Conservation (phyloP, 2,329 filamentous ascomycete genomes). For the Aspergillus sp. region DNA sequence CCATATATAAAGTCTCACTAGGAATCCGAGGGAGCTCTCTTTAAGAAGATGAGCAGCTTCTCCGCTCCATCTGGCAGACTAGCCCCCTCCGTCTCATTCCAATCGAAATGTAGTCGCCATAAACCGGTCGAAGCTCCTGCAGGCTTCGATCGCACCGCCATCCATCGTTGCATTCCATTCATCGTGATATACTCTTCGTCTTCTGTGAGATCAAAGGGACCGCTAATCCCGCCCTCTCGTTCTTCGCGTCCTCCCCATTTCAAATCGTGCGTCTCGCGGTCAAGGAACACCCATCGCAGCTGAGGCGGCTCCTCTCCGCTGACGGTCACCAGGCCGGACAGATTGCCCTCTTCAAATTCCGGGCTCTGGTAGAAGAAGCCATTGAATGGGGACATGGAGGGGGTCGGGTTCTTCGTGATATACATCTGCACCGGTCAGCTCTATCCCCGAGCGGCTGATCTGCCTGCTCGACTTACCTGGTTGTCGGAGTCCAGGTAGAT, state of each 20-base stretch:
- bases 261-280: conserved; percentile 7
- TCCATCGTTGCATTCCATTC: conserved; percentile 12
- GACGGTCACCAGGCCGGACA: conserved; percentile 2
- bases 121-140: neutral
- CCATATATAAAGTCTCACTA: neutral
- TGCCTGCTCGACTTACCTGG: neutral
- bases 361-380: conserved; percentile 5
- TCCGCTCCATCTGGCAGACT: neutral
- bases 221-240: conserved; percentile 9
- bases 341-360: conserved; percentile 5
- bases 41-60: neutral
- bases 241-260: conserved; percentile 9
- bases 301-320: conserved; percentile 6
- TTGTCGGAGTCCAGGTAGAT: conserved; percentile 7
- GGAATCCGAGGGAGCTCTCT: neutral
- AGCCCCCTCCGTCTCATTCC: neutral
- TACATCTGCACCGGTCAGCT: conserved; percentile 4
- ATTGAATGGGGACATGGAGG: conserved; percentile 4
- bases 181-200: conserved; percentile 12
- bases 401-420: conserved; percentile 2
- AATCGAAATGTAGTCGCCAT: neutral
- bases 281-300: conserved; percentile 9
- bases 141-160: conserved; percentile 1
- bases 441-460: neutral
- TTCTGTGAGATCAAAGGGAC: conserved; percentile 14